Percentiles rank a stretch among this genome's conserved stretches.
These are phyloP conservation scores for Reticulascus tulasneorum DNA, from an alignment of 2,329 filamentous ascomycete species.

Conservation along the genomic window DNA sequence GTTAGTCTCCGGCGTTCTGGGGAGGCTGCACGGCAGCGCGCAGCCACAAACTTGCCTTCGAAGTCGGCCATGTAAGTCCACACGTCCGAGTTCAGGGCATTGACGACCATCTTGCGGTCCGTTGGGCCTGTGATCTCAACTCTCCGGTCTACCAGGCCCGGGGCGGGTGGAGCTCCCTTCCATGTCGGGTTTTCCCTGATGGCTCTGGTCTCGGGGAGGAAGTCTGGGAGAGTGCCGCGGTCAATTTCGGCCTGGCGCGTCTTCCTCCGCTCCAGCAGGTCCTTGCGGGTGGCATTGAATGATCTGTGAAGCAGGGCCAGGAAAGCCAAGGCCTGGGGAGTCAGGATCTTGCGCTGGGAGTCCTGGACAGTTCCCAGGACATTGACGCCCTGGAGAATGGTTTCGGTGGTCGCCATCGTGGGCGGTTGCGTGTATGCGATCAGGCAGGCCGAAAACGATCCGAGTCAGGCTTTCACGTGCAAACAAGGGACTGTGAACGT, in stretches of 20 bases:
- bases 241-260: slow-evolving; percentile 90
- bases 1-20: slow-evolving; percentile 1
- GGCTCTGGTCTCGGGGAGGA: slow-evolving; percentile 91
- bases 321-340: slow-evolving; percentile 84
- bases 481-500: too few relatives aligned
- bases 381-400: slow-evolving; percentile 42
- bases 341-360: slow-evolving; percentile 84
- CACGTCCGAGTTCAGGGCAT: slow-evolving; percentile 91
- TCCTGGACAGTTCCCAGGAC: slow-evolving; percentile 76
- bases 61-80: slow-evolving; percentile 99
- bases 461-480: slow-evolving; percentile 1
- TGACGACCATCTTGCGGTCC: slow-evolving; percentile 98
- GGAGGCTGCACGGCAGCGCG: too few relatives aligned
- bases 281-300: slow-evolving; percentile 87
- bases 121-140: slow-evolving; percentile 97
- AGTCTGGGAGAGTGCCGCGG: slow-evolving; percentile 83
- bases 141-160: slow-evolving; percentile 86
- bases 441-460: too few relatives aligned
- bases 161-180: slow-evolving; percentile 87
- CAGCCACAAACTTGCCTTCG: slow-evolving; percentile 63
- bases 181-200: slow-evolving; percentile 92
- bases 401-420: slow-evolving; percentile 66
- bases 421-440: neutral
- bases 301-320: slow-evolving; percentile 90
- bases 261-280: slow-evolving; percentile 79